Percentiles rank a stretch among this genome's conserved stretches.
These are phyloP conservation scores for Ilex aquifolium DNA, from an alignment of 257 asterid genomes.

Conservation along the genomic window DNA sequence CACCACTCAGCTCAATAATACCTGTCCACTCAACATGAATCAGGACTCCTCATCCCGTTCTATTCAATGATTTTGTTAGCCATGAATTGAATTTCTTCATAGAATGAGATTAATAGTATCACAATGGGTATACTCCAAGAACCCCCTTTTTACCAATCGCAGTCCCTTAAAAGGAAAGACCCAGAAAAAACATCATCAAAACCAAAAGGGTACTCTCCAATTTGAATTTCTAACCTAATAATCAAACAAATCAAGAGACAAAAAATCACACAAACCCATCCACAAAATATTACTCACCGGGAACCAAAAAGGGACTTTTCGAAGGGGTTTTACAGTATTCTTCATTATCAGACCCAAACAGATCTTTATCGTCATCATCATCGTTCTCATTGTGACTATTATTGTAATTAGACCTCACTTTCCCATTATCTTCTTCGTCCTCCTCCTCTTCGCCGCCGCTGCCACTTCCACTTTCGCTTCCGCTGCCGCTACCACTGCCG, in stretches of 20 bases:
- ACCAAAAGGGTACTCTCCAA: neutral
- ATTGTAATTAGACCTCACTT: constrained; percentile 38
- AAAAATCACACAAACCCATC: too few relatives aligned
- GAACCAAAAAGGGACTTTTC: constrained; percentile 60
- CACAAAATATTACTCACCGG: constrained; percentile 38
- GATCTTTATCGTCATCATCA: constrained; percentile 64
- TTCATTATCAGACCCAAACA: constrained; percentile 89
- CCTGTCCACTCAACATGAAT: too few relatives aligned
- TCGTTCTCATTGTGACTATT: constrained; percentile 14
- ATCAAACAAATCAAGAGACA: neutral
- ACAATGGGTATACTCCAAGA: too few relatives aligned
- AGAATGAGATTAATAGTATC: too few relatives aligned
- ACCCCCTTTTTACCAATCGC: neutral
- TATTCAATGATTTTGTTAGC: too few relatives aligned
- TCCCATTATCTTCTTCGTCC: constrained; percentile 43
- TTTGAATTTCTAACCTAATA: neutral
- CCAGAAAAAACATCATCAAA: constrained; percentile 7
- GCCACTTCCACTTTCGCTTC: constrained; percentile 27
- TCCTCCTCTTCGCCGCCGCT: constrained; percentile 27
- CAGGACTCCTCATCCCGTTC: too few relatives aligned
- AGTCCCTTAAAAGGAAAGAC: neutral
- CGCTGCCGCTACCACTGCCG: constrained; percentile 22
- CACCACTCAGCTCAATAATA: too few relatives aligned
- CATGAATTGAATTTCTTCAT: too few relatives aligned
- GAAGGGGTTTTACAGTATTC: constrained; percentile 66